Base-by-base conservation (phyloP, 768 basidiomycete genomes). In the Pisolithus sp. region DNA sequence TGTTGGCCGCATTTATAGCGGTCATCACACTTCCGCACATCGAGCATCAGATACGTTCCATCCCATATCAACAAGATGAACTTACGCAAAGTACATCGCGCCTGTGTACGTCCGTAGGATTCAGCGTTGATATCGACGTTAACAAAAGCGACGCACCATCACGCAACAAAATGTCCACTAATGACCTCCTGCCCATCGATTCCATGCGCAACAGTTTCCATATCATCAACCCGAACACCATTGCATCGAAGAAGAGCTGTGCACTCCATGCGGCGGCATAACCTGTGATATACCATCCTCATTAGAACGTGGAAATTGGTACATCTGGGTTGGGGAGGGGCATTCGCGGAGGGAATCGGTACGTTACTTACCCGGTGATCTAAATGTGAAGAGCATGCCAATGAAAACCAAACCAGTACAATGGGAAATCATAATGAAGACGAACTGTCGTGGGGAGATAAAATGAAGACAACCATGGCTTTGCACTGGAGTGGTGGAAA, bases 201-300 rank as follows among this genome's bases (percentile, higher is more conserved):
- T 34, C 26, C 15, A 41, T 50, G 31, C 49, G 30, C 7, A 21
- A 45, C 21, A 37, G 30, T 21, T 46, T 58, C 46, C 45, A 49
- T 7, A 57, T 18, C 21, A 57, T 60, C 4, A 60, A 44, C 6
- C 18, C 12, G 49, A 60, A 60, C 6, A 60, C 58, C 44, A 53
- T 51, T 23, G 50, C 43, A 39, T 60, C 59, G 24, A 60, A 60
- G 21, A 56, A 47, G 34, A 58, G 57, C 53, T 58, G 43, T 28
- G 12, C 40, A 21, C 23, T 15, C 49, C 49, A 50, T 24, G 40
- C 40, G 7, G 18, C 17, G 4, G 46, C 46, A 20, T 42, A 46
- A 23, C 23, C 18, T 9, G 18, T 1, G 18, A 31, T 12, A 24
- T 9, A 18, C 12, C 39, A 46, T 18, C 1, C 18, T 30, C 12